Conservation (phyloP, 2,329 filamentous ascomycete species). For the Fusarium sp. region DNA sequence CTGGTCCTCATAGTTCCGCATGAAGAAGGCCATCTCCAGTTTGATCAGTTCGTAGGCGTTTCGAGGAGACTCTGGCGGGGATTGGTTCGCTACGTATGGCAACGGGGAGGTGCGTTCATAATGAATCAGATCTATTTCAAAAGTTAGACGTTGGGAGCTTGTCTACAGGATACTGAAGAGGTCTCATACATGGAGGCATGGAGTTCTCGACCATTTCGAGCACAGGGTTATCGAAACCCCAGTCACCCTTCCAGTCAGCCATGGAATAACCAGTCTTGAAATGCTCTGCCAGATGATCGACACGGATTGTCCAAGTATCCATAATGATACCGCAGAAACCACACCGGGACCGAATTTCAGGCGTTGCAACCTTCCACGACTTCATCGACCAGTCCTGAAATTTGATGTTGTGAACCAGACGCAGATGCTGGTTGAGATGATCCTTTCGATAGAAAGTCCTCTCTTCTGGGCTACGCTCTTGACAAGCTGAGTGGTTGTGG, state of each 20-base stretch:
- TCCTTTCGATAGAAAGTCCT: slow-evolving; percentile 72
- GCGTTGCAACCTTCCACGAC: slow-evolving; percentile 65
- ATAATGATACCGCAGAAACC: slow-evolving; percentile 70
- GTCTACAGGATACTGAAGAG: slow-evolving; percentile 49
- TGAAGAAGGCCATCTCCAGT: slow-evolving; percentile 63
- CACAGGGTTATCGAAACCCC: slow-evolving; percentile 69
- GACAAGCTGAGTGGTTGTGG: slow-evolving; percentile 70
- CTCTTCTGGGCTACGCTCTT: slow-evolving; percentile 68
- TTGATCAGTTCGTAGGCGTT: slow-evolving; percentile 70
- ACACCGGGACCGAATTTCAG: slow-evolving; percentile 68
- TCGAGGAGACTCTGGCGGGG: slow-evolving; percentile 56
- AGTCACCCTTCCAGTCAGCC: slow-evolving; percentile 74
- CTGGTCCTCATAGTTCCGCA: slow-evolving; percentile 54
- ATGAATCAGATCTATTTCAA: slow-evolving; percentile 67
- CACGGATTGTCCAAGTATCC: slow-evolving; percentile 66
- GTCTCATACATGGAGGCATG: slow-evolving; percentile 68
- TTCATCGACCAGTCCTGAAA: slow-evolving; percentile 70
- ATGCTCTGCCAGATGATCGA: slow-evolving; percentile 71
- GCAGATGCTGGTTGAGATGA: slow-evolving; percentile 70
- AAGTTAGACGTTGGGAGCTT: slow-evolving; percentile 53
- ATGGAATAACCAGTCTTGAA: slow-evolving; percentile 72
- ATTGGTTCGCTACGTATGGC: slow-evolving; percentile 59
- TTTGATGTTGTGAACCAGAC: slow-evolving; percentile 69
- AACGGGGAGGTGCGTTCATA: slow-evolving; percentile 65
- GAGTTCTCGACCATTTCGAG: slow-evolving; percentile 71